These are phyloP conservation scores for Acanthamoeba royreba DNA, from an alignment of 208 protist genomes.

Conservation along the genomic window DNA sequence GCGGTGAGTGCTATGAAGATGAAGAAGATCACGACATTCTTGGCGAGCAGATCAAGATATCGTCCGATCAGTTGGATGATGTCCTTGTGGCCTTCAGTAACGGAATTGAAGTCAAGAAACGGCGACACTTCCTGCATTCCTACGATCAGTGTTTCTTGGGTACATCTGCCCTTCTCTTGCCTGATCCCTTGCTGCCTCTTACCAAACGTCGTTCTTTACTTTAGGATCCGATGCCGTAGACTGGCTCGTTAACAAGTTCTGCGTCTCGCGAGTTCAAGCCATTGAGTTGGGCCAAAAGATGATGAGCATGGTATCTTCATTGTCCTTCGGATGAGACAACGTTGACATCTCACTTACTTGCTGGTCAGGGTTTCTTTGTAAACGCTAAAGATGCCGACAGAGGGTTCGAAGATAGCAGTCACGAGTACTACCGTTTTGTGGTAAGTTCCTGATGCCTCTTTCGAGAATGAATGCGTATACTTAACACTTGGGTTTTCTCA, in stretches of 20 bases:
- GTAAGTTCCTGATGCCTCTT: neutral
- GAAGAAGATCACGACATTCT: neutral
- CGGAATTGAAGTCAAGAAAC: neutral
- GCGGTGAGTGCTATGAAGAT: neutral
- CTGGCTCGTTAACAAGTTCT: neutral
- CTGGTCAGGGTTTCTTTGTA: neutral
- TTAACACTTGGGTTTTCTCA: neutral
- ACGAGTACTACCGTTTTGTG: slow-evolving; percentile 13
- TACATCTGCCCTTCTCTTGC: neutral
- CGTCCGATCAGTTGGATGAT: neutral
- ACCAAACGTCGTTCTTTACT: neutral
- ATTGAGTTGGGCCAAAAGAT: neutral
- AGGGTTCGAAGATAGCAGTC: neutral
- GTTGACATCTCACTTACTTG: neutral
- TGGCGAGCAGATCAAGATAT: neutral
- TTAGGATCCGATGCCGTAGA: neutral
- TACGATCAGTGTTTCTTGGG: neutral
- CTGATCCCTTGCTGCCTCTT: neutral
- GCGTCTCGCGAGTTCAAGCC: neutral
- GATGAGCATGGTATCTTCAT: neutral
- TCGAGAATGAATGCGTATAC: neutral
- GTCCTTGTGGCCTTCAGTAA: neutral
- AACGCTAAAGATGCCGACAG: neutral
- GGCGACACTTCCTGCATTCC: neutral
- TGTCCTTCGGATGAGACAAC: neutral